These are phyloP conservation scores for Chloris gayana DNA, from an alignment of 176 grass and related monocot genomes.

Conservation along the genomic window DNA sequence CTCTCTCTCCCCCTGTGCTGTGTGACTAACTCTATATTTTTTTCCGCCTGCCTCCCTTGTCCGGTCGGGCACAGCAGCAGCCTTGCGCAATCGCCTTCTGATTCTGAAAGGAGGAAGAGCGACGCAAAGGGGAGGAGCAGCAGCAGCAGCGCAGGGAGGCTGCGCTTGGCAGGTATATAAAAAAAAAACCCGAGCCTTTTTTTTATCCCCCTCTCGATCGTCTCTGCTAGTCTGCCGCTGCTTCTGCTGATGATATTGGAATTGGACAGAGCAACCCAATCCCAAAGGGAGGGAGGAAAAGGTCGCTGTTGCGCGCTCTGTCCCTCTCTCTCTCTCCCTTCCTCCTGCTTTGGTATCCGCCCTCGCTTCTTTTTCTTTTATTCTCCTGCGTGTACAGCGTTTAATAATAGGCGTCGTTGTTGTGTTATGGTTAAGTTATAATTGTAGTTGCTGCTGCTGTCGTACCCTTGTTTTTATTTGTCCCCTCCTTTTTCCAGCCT, in stretches of 20 bases:
- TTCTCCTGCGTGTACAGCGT: slow-evolving; percentile 43
- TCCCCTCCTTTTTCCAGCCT: neutral
- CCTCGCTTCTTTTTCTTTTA: slow-evolving; percentile 42
- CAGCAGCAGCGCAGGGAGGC: neutral
- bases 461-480: slow-evolving; percentile 61
- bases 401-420: slow-evolving; percentile 49
- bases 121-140: slow-evolving; percentile 35
- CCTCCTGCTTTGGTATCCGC: slow-evolving; percentile 53
- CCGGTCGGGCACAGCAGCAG: slow-evolving; percentile 48
- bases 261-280: slow-evolving; percentile 53
- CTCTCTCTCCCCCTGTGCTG: slow-evolving; percentile 34
- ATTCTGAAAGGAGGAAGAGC: slow-evolving; percentile 78
- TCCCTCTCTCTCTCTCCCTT: slow-evolving; percentile 6
- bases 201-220: neutral
- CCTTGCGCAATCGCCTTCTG: slow-evolving; percentile 95
- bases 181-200: slow-evolving; percentile 41
- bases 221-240: slow-evolving; percentile 11
- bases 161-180: slow-evolving; percentile 50
- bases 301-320: slow-evolving; percentile 61
- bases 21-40: slow-evolving; percentile 64
- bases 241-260: slow-evolving; percentile 62
- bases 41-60: slow-evolving; percentile 37
- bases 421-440: slow-evolving; percentile 63
- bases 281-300: slow-evolving; percentile 56
- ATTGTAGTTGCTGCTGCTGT: slow-evolving; percentile 49